phyloP scores from a whole-genome alignment of 768 basidiomycete species.

The Trametes gibbosa region DNA sequence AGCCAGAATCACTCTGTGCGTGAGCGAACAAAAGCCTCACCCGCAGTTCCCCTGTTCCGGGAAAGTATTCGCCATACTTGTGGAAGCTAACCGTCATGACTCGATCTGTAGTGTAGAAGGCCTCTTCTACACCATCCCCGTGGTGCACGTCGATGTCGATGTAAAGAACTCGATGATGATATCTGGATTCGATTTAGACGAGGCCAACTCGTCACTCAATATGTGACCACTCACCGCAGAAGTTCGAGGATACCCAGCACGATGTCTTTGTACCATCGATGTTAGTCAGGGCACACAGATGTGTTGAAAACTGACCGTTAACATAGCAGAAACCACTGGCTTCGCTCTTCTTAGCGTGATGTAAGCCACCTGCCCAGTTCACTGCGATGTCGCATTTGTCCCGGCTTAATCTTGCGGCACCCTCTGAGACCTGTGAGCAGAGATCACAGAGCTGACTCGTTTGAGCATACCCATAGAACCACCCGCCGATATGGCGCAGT shows the following conservation, averaged over 20 bases:
- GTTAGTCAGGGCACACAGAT: not conserved
- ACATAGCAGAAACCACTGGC: constrained; percentile 99
- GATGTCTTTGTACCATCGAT: constrained; percentile 63
- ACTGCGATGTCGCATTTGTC: constrained; percentile 99
- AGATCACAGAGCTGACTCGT: not conserved
- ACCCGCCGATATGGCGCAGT: constrained; percentile 99
- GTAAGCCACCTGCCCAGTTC: constrained; percentile 98
- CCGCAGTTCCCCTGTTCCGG: constrained; percentile 95
- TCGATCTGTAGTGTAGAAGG: constrained; percentile 97
- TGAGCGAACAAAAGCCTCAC: constrained; percentile 41
- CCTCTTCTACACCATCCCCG: constrained; percentile 98
- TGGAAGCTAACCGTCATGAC: constrained; percentile 99
- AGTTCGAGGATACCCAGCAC: constrained; percentile 96
- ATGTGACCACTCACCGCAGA: constrained; percentile 52
- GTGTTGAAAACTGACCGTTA: constrained; percentile 59
- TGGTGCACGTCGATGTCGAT: constrained; percentile 99
- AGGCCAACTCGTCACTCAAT: too few relatives aligned
- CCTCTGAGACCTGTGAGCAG: constrained; percentile 58
- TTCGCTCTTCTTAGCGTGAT: constrained; percentile 99
- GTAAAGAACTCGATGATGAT: constrained; percentile 92
- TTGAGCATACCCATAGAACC: constrained; percentile 89
- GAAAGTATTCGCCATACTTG: constrained; percentile 99
- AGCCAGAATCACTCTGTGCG: not conserved
- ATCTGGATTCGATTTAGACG: constrained; percentile 43
- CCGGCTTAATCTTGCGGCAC: constrained; percentile 89